These are phyloP conservation scores for Hermanozyma aechmeae DNA, from an alignment of 805 yeast genomes.

Conservation along the genomic window DNA sequence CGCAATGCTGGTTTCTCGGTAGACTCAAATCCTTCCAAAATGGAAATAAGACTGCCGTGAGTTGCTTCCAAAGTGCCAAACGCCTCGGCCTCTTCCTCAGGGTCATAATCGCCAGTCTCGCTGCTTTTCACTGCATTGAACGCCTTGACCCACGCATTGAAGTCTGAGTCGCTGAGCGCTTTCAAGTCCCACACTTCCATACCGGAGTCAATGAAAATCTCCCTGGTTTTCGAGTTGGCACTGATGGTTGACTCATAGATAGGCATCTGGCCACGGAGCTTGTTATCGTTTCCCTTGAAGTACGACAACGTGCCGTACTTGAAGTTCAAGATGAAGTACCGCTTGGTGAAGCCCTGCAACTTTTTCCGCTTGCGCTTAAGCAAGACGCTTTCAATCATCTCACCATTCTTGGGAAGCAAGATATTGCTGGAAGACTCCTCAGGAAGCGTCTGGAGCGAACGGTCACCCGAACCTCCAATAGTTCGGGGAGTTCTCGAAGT, in stretches of 20 bases:
- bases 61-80: not conserved
- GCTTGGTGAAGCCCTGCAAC: conserved; percentile 75
- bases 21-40: not conserved
- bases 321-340: conserved; percentile 78
- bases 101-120: conserved; percentile 4
- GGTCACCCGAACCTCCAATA: no score
- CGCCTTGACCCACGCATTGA: conserved; percentile 77
- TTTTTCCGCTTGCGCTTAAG: conserved; percentile 74
- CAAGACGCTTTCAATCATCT: conserved; percentile 68
- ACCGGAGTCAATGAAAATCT: conserved; percentile 84
- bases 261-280: conserved; percentile 87
- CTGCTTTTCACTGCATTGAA: conserved; percentile 42
- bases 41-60: not conserved
- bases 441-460: no score
- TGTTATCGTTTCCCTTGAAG: conserved; percentile 62
- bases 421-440: no score
- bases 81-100: not conserved
- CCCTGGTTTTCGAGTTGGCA: conserved; percentile 57
- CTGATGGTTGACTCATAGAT: conserved; percentile 73
- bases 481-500: no score
- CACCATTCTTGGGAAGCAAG: conserved; percentile 48
- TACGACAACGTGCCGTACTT: conserved; percentile 78
- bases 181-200: conserved; percentile 89
- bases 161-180: conserved; percentile 55
- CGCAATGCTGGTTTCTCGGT: not conserved